phyloP scores from a whole-genome alignment of 148 eudicot genomes.

The Spergularia marina region DNA sequence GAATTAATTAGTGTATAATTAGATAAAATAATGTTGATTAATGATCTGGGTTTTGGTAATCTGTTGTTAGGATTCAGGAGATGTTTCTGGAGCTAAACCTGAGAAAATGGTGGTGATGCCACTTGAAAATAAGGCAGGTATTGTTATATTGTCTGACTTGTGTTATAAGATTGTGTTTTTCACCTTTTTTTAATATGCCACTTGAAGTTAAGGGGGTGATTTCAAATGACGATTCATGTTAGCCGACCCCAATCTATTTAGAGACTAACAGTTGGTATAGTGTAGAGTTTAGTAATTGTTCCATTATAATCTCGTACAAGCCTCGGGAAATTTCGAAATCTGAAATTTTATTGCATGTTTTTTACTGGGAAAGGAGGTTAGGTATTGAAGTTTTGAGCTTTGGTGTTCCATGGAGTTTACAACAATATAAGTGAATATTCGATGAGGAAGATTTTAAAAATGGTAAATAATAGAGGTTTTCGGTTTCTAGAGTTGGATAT shows the following conservation, averaged over 20 bases:
- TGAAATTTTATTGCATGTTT: background rate
- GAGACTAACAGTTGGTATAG: too few relatives aligned
- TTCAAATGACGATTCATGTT: too few relatives aligned
- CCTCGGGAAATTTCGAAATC: background rate
- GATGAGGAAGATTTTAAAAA: background rate
- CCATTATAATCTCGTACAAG: background rate
- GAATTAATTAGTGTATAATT: background rate
- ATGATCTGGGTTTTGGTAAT: background rate
- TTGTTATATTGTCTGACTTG: slow-evolving; percentile 14
- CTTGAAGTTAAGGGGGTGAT: too few relatives aligned
- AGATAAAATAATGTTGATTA: slow-evolving; percentile 5
- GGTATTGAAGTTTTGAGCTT: background rate
- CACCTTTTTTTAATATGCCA: background rate
- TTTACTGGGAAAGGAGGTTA: background rate
- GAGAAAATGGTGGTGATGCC: background rate
- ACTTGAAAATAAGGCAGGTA: slow-evolving; percentile 36
- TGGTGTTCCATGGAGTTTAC: background rate
- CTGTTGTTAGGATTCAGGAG: slow-evolving; percentile 20
- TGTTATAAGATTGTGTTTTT: background rate
- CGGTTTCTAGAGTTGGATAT: background rate
- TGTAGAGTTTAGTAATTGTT: background rate
- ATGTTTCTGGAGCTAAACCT: background rate
- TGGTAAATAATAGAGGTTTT: background rate
- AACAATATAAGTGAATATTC: background rate
- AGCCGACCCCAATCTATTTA: too few relatives aligned